Evolutionary conservation across 345 rosid genomes (phyloP), one percentile per base, ranked within the genome.

Genomic region (Nephelium lappaceum): DNA sequence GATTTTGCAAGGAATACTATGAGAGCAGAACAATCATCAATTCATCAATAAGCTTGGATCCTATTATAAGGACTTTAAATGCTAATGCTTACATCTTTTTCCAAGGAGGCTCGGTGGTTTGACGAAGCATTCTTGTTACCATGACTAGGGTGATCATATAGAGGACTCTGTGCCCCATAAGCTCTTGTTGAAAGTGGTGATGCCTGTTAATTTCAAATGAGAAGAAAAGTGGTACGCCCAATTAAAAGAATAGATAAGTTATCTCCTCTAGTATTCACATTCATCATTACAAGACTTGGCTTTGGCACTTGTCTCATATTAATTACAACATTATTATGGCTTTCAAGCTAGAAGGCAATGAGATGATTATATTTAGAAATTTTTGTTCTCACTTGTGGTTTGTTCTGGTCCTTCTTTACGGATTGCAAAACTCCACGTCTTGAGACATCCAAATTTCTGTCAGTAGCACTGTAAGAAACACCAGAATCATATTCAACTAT

Each of bases 51-150:
- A 15, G 58, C 57, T 8, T 9, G 12, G 31, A 63, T 73, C 74
- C 19, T 75, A 61, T 57, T 39, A 6, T 67, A 79, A 16, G 68
- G 72, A 57, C 15, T 27, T 64, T 58, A 36, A 21, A 49, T 19
- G 61, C 6, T 27, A n/a, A 11, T 19, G 58, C 93, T 86, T 86
- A 93, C 98, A 85, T 95, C 98, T 75, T 91, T 88, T 79, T 95
- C 97, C 80, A 95, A 75, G 45, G 95, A 90, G 18, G 90, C 88
- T 83, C 89, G 87, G 38, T 92, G 89, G 74, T 78, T 88, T 23
- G 84, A 72, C 42, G 90, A 75, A 60, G 57, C 25, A 74, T 80
- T 83, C 57, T 79, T 87, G 74, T 69, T 76, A 0, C 64, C 62
- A 80, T 21, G 27, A 45, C 77, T 49, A 18, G 74, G 83, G 70